Evolutionary conservation across 192 early-diverging fungal species (phyloP).

Genomic region (Mortierella antarctica): DNA sequence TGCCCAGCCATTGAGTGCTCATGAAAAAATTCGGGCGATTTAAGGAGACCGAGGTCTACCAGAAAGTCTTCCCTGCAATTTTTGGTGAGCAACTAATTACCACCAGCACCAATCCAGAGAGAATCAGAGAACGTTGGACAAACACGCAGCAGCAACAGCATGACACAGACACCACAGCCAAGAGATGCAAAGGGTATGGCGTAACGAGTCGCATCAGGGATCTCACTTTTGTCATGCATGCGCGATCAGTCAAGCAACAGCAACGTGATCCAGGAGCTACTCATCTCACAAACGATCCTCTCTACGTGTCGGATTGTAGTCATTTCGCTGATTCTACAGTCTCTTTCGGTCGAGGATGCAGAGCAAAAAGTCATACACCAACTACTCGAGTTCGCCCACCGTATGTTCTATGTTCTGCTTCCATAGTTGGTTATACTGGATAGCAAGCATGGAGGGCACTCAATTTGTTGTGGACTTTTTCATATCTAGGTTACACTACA

Average conservation of each 20-base stretch:
- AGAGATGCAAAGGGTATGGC: slow-evolving; percentile 46
- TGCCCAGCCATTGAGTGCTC: no score
- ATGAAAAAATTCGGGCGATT: no score
- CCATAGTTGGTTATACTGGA: not conserved
- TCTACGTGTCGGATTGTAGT: slow-evolving; percentile 56
- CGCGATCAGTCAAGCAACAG: no score
- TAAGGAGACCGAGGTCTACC: no score
- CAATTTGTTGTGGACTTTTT: slow-evolving; percentile 9
- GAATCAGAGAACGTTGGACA: not conserved
- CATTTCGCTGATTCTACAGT: slow-evolving; percentile 85
- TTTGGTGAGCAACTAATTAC: not conserved
- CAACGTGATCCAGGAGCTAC: not conserved
- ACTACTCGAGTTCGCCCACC: slow-evolving; percentile 92
- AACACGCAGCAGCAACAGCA: not conserved
- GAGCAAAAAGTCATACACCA: slow-evolving; percentile 93
- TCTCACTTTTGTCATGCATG: no score
- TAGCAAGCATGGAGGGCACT: not conserved
- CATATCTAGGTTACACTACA: slow-evolving; percentile 80
- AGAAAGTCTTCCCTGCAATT: no score
- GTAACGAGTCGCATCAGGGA: not conserved
- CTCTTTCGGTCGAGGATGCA: slow-evolving; percentile 87
- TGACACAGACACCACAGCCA: slow-evolving; percentile 45
- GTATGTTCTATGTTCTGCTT: slow-evolving; percentile 53
- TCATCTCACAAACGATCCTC: not conserved
- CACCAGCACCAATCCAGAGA: not conserved